A percentile compares a stretch with the other conserved stretches of the same genome.
Evolutionary conservation across 495 filamentous ascomycete species (phyloP).

Genomic region (Polyplosphaeria fusca): DNA sequence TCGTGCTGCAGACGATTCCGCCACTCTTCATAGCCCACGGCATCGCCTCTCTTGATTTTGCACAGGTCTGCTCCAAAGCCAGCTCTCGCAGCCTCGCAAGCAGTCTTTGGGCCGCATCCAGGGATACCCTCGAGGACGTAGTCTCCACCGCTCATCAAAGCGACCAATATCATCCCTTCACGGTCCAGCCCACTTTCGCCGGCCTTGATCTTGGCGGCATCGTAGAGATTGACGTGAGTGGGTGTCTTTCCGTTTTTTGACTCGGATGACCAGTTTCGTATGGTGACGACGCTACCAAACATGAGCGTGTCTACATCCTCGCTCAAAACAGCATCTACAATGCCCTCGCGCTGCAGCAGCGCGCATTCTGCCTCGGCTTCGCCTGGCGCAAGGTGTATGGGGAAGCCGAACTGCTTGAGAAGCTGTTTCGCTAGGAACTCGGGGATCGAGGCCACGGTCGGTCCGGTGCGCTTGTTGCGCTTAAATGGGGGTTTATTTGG

Average conservation of each 20-base stretch:
- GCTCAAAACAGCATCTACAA: constrained; percentile 93
- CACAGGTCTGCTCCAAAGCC: constrained; percentile 82
- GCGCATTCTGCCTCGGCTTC: constrained; percentile 98
- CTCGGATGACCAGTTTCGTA: constrained; percentile 84
- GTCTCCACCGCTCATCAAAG: constrained; percentile 93
- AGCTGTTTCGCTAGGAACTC: constrained; percentile 63
- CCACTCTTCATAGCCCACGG: constrained; percentile 60
- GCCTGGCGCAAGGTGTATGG: constrained; percentile 81
- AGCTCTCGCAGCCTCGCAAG: constrained; percentile 84
- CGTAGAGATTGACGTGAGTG: constrained; percentile 83
- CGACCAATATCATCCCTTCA: constrained; percentile 90
- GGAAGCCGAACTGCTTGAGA: constrained; percentile 80
- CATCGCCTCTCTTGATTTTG: constrained; percentile 45
- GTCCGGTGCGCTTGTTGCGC: constrained; percentile 62
- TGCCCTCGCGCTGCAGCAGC: constrained; percentile 71
- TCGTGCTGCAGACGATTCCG: constrained; percentile 70
- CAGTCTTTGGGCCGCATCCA: constrained; percentile 79
- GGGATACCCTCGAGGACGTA: constrained; percentile 88
- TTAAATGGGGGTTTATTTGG: constrained; percentile 88
- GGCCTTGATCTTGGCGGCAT: constrained; percentile 53
- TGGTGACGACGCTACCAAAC: constrained; percentile 79
- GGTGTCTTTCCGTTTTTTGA: constrained; percentile 58
- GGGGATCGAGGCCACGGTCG: constrained; percentile 45
- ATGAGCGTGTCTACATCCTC: constrained; percentile 98
- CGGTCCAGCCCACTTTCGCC: constrained; percentile 60